Base-by-base conservation (phyloP, 306 rosid genomes). In the Glycine latifolia region DNA sequence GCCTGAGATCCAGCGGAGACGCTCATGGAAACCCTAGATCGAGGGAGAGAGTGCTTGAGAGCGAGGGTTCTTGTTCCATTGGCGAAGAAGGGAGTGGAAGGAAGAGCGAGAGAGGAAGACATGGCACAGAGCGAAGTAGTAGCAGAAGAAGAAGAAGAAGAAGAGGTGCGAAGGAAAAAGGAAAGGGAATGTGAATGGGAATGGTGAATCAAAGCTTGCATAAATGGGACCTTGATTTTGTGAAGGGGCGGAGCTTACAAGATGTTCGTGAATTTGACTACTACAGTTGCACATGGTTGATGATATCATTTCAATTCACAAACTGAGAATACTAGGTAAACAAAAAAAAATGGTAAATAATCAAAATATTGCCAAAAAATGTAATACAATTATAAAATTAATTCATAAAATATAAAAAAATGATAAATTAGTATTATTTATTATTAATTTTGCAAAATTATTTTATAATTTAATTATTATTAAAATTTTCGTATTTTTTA, bases 21-120 rank as follows among this genome's bases (percentile, higher is more conserved):
- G 86, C 84, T 88, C 89, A 89, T 90, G 83, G 49, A 87, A 90
- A 93, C 83, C 91, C 98, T 92, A 81, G 94, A 92, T 87, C 90
- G 94, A 55, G 71, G 63, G 55, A 87, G 11, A 48, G 60, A 26
- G 31, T 26, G 31, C 31, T 26, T 4, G 41, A 4, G 41, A 37
- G 41, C 41, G 79, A 16, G 76, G 58, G 15, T 3, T 78, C 11
- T 3, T 78, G 10, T 39, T 67, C 78, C 87, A 88, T 86, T 88
- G 75, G 80, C 9, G 37, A 85, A 73, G 60, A 71, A 82, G 55
- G 80, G 79, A 78, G 67, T 39, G 81, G 86, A 69, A 67, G 93
- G 91, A 41, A 91, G 87, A 62, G 87, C 69, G 55, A 89, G 83
- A 48, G 90, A 86, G 37, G 91, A 86, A 73, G 92, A 66, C 86